Evolutionary conservation across 2,329 filamentous ascomycete genomes (phyloP).

Genomic region (Dendryphion nanum): DNA sequence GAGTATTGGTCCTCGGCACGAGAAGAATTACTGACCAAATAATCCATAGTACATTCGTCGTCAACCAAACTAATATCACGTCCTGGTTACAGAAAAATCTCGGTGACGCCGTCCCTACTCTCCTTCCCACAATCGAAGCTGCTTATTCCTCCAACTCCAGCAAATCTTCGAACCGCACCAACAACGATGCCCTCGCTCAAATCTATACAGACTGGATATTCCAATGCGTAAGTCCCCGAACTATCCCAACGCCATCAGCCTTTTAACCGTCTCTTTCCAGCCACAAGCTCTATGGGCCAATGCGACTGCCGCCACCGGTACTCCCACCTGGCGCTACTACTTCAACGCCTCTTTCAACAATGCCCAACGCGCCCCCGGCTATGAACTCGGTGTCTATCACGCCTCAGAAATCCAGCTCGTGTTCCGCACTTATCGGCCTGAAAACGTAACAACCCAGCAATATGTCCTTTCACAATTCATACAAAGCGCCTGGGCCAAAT

Average conservation of each 20-base stretch:
- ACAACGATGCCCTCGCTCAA: not conserved
- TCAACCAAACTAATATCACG: too few species aligned
- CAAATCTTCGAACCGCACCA: not conserved
- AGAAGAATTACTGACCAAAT: too few species aligned
- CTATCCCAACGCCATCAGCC: not conserved
- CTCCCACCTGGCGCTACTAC: constrained; percentile 8
- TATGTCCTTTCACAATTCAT: constrained; percentile 3
- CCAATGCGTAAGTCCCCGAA: constrained; percentile 6
- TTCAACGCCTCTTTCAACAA: constrained; percentile 31
- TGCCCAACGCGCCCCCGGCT: constrained; percentile 6
- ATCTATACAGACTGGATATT: constrained; percentile 11
- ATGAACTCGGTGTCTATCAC: constrained; percentile 9
- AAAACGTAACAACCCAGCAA: constrained; percentile 1
- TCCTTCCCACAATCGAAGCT: constrained; percentile 13
- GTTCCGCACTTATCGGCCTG: constrained; percentile 6
- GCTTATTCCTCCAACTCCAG: not conserved
- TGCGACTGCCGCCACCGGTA: constrained; percentile 2
- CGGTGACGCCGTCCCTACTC: constrained; percentile 8
- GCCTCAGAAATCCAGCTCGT: constrained; percentile 8
- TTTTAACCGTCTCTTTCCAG: too few species aligned
- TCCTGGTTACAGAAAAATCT: too few species aligned
- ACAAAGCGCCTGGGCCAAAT: constrained; percentile 9
- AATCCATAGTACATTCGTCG: too few species aligned
- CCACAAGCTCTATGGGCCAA: constrained; percentile 3
- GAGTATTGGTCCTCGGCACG: not conserved